Evolutionary conservation across 169 alveolate genomes (phyloP), one percentile per base, ranked within the genome.

Genomic region (Eimeria praecox): DNA sequence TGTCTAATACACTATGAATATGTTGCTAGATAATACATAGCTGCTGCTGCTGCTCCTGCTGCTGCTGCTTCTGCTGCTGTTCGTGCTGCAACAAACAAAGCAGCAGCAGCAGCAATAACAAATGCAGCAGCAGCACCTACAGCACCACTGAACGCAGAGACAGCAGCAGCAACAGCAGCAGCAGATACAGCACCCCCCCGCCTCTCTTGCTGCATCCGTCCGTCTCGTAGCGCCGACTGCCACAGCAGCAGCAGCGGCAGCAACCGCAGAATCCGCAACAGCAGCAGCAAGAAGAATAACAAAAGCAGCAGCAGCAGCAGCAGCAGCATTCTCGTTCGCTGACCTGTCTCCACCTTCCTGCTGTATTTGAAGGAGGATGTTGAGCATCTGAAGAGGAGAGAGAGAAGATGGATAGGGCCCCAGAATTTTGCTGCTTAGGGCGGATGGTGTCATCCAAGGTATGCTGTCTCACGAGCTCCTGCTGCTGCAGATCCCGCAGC

Each of bases 401-500:
- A 52, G 91, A 14, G 49, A 83, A 83, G 75, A 83, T 46, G 35
- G 77, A 27, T 6, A 83, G 91, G 52, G 77, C 91, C 40, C 91
- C 91, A 27, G 75, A 62, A 12, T 75, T 0, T 1, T 6, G 75
- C 27, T 49, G 91, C 33, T 54, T 83, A 8, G 75, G 33, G 56
- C 77, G 27, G 46, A 83, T 49, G 27, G 91, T 83, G n/a, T 83
- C 91, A 14, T 83, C 91, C 42, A 83, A 83, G 91, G 91, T 83
- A 52, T 83, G 91, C 91, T 83, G 91, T 14, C 91, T n/a, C 33
- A 83, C 62, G 52, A 83, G 77, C 91, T 83, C 91, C 75, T 83
- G 91, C 77, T 83, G 91, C 54, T 83, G 91, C 49, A 49, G 33
- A 33, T 83, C 91, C n/a, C 91, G 54, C 62, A 83, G 77, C 56